Percentiles rank a stretch among this genome's conserved stretches.
phyloP scores from a whole-genome alignment of 177 flowering plant genomes.

The Tripterygium wilfordii region DNA sequence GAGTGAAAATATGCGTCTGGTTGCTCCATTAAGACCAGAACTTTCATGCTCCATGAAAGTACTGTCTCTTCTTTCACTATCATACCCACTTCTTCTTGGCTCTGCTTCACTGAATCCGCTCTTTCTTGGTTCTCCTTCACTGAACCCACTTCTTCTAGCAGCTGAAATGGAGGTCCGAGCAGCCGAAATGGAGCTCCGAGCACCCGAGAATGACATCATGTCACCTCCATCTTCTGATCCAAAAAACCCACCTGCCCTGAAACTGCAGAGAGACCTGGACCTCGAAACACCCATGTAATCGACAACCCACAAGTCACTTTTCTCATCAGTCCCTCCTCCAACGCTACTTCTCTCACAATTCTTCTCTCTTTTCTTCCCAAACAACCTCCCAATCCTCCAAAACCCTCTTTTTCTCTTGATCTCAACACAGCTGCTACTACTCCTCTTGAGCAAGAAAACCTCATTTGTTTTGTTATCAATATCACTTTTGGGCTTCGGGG shows the following conservation, averaged over 20 bases:
- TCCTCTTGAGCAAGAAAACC: conserved; percentile 42
- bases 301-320: conserved; percentile 40
- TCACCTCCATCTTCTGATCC: conserved; percentile 40
- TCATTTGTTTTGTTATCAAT: conserved; percentile 24
- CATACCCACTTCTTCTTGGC: conserved; percentile 30
- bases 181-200: conserved; percentile 35
- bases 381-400: conserved; percentile 56
- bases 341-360: conserved; percentile 12
- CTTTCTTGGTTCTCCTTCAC: conserved; percentile 27
- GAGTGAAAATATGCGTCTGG: conserved; percentile 22
- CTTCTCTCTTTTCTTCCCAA: conserved; percentile 43
- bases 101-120: conserved; percentile 28
- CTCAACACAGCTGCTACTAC: conserved; percentile 49
- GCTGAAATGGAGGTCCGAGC: conserved; percentile 43
- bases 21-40: conserved; percentile 12
- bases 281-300: conserved; percentile 48
- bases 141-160: conserved; percentile 40
- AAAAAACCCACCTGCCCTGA: conserved; percentile 32
- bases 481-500: conserved; percentile 24
- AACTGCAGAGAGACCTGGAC: conserved; percentile 58
- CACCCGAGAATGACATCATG: conserved; percentile 48
- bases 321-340: conserved; percentile 25
- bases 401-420: conserved; percentile 45
- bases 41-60: not conserved
- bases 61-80: conserved; percentile 8